Base-by-base conservation (phyloP, 371 early-diverging fungal genomes). In the Circinella umbellata region DNA sequence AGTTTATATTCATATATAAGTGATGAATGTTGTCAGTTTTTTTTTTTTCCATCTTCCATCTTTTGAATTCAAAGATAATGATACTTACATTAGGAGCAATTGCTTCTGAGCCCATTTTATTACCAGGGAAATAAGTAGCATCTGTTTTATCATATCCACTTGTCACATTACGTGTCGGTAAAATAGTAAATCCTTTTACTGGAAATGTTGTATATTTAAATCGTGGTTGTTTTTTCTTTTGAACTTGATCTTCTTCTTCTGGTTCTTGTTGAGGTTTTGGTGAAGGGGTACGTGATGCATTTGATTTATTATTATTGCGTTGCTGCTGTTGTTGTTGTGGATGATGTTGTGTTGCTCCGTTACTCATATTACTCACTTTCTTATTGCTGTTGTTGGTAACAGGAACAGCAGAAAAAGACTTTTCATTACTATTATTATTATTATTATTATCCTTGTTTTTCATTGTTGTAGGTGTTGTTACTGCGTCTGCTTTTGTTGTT, bases 131-230 rank as follows among this genome's bases (percentile, higher is more conserved):
- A 69, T 78, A 81, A 55, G 80, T 71, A 7, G 64, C 68, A 42
- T 85, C 85, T 5, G 73, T 73, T 51, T 68, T 75, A 11, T 76
- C 77, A 73, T 72, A 85, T n/a, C 61, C 72, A 37, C 81, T 81
- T 7, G 80, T 78, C 20, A 85, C 82, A 46, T 85, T 85, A 67
- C 85, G 82, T 20, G 80, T 80, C 27, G 85, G 85, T 42, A 85
- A 71, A 49, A 85, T 82, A 13, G 72, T 79, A 53, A 78, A 85
- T 27, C 85, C 85, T 69, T 80, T 79, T 39, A 81, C 79, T 54
- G 83, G 81, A 61, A 82, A 85, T 1, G 70, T 77, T 3, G 85
- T 82, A 63, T 85, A 85, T 66, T 77, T 81, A 61, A 85, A 82
- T n/a, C 60, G 71, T 34, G 82, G 83, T 49, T 80, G 78, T 53